Conservation (phyloP, 495 filamentous ascomycete genomes). For the Margaritispora aquatica region DNA sequence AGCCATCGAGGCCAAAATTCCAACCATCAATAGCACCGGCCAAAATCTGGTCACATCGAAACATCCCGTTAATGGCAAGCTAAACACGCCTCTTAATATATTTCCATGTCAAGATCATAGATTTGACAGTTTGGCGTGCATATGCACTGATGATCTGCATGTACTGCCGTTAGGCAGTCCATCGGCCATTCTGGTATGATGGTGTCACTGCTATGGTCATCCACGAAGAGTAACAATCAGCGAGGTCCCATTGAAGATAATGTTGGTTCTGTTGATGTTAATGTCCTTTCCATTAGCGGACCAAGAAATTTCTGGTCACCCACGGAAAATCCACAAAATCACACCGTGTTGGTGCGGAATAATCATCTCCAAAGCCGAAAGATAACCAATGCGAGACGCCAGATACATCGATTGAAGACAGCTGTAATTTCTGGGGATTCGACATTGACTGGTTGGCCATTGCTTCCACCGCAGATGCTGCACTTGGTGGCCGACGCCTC, state of each 20-base stretch:
- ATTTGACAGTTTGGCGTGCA: background rate
- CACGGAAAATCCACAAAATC: background rate
- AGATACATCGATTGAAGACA: background rate
- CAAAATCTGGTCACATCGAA: background rate
- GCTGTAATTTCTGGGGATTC: background rate
- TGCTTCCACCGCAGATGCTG: background rate
- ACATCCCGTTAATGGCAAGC: background rate
- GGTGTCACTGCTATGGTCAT: background rate
- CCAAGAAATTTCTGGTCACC: too few relatives aligned
- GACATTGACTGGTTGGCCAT: background rate
- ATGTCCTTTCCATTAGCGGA: too few relatives aligned
- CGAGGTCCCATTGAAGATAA: background rate
- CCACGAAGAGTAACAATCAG: background rate
- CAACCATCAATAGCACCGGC: background rate
- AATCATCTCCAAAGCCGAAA: background rate
- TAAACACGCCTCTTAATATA: background rate
- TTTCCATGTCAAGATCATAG: background rate
- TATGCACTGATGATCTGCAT: background rate
- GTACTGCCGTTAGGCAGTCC: background rate
- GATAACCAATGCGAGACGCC: background rate
- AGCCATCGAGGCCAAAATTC: background rate
- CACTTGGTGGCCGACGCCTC: background rate
- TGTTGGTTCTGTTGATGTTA: background rate
- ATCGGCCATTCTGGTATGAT: background rate
- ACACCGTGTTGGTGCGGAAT: background rate